phyloP scores from a whole-genome alignment of 148 eudicot genomes.

The Rhododendron griersonianum region DNA sequence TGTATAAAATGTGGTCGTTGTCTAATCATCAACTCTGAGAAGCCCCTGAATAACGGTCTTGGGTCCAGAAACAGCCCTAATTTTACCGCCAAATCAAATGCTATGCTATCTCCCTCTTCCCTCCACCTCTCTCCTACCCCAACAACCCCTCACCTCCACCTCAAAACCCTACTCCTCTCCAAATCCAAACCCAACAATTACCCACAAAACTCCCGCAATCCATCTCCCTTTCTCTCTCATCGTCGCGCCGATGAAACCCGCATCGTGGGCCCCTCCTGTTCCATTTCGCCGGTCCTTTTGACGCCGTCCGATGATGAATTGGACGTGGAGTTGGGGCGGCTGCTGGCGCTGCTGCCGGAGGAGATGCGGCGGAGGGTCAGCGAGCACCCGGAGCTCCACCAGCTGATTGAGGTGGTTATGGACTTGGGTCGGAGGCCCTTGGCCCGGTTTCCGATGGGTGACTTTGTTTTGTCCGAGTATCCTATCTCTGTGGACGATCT shows the following conservation, averaged over 20 bases:
- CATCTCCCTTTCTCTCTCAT: constrained; percentile 1
- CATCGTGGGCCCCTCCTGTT: constrained; percentile 14
- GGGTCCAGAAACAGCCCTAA: not conserved
- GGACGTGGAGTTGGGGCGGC: constrained; percentile 57
- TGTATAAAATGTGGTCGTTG: not conserved
- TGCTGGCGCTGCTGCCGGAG: constrained; percentile 67
- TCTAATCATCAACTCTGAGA: not conserved
- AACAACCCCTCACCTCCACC: constrained; percentile 6
- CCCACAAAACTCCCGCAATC: not conserved
- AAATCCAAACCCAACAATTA: not conserved
- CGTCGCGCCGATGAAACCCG: not conserved
- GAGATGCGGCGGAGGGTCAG: constrained; percentile 53
- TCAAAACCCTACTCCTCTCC: constrained; percentile 11
- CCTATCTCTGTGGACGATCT: constrained; percentile 61
- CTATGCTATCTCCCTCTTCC: constrained; percentile 15
- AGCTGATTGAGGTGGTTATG: constrained; percentile 83
- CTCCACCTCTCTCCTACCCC: constrained; percentile 17
- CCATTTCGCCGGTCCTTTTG: constrained; percentile 11
- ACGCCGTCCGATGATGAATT: constrained; percentile 29
- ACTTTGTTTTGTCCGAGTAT: constrained; percentile 64
- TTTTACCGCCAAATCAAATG: constrained; percentile 57
- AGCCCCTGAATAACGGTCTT: not conserved
- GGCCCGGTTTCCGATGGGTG: constrained; percentile 84
- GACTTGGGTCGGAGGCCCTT: constrained; percentile 83
- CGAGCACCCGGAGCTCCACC: constrained; percentile 53